Evolutionary conservation across 768 basidiomycete genomes (phyloP).

Genomic region (Suillus clintonianus): DNA sequence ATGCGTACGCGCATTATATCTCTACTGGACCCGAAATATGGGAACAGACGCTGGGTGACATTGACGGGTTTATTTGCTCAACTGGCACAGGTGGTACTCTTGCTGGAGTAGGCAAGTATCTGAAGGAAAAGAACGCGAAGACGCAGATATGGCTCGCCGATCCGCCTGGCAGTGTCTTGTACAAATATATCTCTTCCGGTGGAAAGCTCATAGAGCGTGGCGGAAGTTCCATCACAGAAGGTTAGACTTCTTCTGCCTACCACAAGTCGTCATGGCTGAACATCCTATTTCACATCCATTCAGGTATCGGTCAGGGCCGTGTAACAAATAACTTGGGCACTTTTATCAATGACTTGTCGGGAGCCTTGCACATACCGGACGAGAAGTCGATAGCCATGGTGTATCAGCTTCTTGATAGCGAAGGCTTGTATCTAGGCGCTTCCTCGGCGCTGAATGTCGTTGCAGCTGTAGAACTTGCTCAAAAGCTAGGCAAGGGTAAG

Average conservation of each 20-base stretch:
- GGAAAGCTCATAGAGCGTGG: conserved; percentile 72
- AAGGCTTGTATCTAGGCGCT: conserved; percentile 94
- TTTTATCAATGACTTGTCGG: conserved; percentile 75
- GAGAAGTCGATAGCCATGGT: conserved; percentile 91
- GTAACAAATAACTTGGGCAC: conserved; percentile 89
- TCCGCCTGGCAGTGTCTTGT: conserved; percentile 92
- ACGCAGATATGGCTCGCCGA: conserved; percentile 94
- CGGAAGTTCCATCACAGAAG: conserved; percentile 93
- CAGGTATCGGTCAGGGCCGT: conserved; percentile 96
- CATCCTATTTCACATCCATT: not conserved
- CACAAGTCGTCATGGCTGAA: not conserved
- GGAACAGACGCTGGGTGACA: conserved; percentile 75
- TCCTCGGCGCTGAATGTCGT: conserved; percentile 94
- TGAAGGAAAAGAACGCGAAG: conserved; percentile 85
- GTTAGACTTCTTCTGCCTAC: conserved; percentile 36
- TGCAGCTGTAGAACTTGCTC: conserved; percentile 86
- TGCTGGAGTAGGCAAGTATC: conserved; percentile 80
- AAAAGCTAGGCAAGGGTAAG: conserved; percentile 79
- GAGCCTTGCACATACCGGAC: conserved; percentile 86
- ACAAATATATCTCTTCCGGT: conserved; percentile 79
- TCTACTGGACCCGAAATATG: conserved; percentile 98
- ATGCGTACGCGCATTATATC: conserved; percentile 82
- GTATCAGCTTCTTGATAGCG: conserved; percentile 87
- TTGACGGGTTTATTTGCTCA: conserved; percentile 92
- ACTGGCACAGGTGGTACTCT: conserved; percentile 97